Evolutionary conservation across 371 early-diverging fungal species (phyloP).

Genomic region (Mortierella sp.): DNA sequence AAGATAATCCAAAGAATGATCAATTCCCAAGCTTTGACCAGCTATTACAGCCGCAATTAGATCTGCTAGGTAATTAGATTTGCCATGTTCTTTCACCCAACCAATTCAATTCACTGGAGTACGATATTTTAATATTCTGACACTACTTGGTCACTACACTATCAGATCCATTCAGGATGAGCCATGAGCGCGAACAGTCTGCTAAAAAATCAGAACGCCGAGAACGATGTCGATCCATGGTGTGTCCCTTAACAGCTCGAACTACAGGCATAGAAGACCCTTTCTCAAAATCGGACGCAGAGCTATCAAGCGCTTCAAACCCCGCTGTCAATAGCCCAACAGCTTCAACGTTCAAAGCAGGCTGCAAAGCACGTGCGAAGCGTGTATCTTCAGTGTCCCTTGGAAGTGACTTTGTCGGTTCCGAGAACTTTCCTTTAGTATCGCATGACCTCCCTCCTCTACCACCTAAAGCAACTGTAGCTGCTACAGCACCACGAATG

Average conservation of each 20-base stretch:
- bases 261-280: slow-evolving; percentile 5
- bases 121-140: not conserved
- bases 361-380: slow-evolving; percentile 8
- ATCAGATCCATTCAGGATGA: slow-evolving; percentile 16
- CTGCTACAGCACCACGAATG: not conserved
- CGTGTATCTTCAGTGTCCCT: slow-evolving; percentile 32
- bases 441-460: slow-evolving; percentile 22
- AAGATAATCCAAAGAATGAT: not conserved
- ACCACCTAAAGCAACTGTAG: not conserved
- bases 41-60: slow-evolving; percentile 14
- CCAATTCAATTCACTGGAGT: too few relatives aligned
- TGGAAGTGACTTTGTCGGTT: not conserved
- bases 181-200: not conserved
- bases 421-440: not conserved
- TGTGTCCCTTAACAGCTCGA: slow-evolving; percentile 7
- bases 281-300: not conserved
- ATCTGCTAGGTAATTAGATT: slow-evolving; percentile 5
- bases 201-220: slow-evolving; percentile 6
- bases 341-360: not conserved
- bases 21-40: slow-evolving; percentile 27
- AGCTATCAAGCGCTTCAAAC: not conserved
- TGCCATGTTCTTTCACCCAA: not conserved
- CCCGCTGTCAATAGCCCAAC: not conserved
- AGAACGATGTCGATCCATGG: slow-evolving; percentile 35
- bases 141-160: not conserved